Percentiles rank a stretch among this genome's conserved stretches.
Conservation (phyloP, 495 filamentous ascomycete genomes). For the Talaromyces thailandensis region DNA sequence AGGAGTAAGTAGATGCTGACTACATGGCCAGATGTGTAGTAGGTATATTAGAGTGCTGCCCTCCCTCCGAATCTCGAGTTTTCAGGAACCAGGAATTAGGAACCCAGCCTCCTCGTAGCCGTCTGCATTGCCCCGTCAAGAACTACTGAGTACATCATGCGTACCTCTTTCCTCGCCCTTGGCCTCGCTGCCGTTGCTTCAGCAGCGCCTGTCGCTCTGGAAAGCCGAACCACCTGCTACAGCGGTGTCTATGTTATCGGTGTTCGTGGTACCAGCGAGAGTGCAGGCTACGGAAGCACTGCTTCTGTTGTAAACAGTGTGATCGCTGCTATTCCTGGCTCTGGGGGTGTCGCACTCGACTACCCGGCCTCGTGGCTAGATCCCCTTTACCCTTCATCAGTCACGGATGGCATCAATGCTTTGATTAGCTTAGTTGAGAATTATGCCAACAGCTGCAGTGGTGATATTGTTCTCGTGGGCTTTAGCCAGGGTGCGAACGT, state of each 20-base stretch:
- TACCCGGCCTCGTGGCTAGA: neutral
- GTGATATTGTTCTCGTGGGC: neutral
- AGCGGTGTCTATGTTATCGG: neutral
- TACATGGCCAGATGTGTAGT: neutral
- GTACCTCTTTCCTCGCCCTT: neutral
- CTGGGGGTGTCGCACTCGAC: neutral
- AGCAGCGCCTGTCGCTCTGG: neutral
- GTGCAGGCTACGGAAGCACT: neutral
- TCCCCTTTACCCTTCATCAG: neutral
- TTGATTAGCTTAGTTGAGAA: neutral
- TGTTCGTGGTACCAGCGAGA: neutral
- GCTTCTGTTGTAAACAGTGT: neutral
- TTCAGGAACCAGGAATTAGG: neutral
- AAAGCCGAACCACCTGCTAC: neutral
- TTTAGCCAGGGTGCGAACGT: neutral
- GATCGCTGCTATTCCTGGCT: neutral
- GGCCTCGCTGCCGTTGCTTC: neutral
- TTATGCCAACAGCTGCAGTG: neutral
- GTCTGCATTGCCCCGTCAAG: neutral
- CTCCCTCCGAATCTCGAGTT: neutral
- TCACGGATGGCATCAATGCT: neutral
- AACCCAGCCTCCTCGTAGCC: neutral
- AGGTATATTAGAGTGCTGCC: neutral
- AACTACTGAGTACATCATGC: neutral
- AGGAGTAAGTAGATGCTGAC: neutral